phyloP scores from a whole-genome alignment of 495 filamentous ascomycete species.

The Xylaria longipes region DNA sequence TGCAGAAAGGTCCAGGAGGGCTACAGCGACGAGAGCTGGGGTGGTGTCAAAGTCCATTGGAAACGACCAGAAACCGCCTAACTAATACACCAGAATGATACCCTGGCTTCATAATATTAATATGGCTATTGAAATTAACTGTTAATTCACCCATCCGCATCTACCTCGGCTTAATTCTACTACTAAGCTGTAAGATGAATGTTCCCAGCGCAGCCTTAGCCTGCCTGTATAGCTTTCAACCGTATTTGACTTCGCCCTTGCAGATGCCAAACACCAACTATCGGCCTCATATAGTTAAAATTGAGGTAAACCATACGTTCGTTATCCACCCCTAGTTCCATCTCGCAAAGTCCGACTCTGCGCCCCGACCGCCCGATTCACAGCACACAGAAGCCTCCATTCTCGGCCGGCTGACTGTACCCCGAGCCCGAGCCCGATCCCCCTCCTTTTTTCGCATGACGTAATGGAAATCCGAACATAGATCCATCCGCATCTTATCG shows the following conservation, averaged over 20 bases:
- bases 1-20: slow-evolving; percentile 84
- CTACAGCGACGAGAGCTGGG: slow-evolving; percentile 89
- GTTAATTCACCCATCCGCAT: not conserved
- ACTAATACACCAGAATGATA: slow-evolving; percentile 20
- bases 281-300: not conserved
- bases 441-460: not conserved
- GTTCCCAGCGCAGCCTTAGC: not conserved
- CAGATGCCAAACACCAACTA: not conserved
- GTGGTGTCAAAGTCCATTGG: slow-evolving; percentile 78
- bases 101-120: not conserved
- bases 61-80: slow-evolving; percentile 57
- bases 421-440: slow-evolving; percentile 15
- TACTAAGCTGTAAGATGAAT: not conserved
- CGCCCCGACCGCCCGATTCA: not conserved
- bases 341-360: not conserved
- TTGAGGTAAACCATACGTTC: not conserved
- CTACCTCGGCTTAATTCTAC: not conserved
- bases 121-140: not conserved
- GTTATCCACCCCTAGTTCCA: not conserved
- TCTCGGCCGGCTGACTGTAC: not conserved
- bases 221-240: not conserved
- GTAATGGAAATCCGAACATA: not conserved
- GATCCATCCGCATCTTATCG: not conserved
- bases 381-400: not conserved
- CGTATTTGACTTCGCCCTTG: not conserved